These are phyloP conservation scores for Tricholomella constricta DNA, from an alignment of 768 basidiomycete genomes.

Conservation along the genomic window DNA sequence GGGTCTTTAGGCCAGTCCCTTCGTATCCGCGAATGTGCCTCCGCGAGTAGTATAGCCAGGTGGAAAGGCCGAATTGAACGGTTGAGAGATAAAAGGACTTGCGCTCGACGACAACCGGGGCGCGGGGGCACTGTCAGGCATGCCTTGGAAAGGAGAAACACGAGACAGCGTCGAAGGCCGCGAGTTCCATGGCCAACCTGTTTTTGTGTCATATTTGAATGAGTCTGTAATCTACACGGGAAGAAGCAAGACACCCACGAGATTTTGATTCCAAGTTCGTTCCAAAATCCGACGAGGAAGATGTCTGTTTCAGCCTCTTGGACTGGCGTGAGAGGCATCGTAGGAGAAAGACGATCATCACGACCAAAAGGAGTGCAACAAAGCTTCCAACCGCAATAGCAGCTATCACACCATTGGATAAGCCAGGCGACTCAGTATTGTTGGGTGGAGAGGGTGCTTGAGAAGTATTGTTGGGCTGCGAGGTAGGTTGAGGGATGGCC, in stretches of 20 bases:
- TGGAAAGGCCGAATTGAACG: not conserved
- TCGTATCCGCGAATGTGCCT: not conserved
- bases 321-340: not conserved
- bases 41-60: not conserved
- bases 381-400: constrained; percentile 7
- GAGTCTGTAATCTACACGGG: not conserved
- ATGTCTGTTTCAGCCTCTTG: too few relatives aligned
- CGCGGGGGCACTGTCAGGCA: not conserved
- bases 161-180: not conserved
- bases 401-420: constrained; percentile 6
- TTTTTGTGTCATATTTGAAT: not conserved
- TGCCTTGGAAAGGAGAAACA: not conserved
- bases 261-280: not conserved
- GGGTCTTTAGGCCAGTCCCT: too few relatives aligned
- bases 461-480: not conserved
- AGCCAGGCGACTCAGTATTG: not conserved
- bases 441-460: not conserved
- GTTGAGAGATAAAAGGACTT: not conserved
- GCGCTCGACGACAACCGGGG: not conserved
- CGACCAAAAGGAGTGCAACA: constrained; percentile 2
- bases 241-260: not conserved
- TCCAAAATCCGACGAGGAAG: not conserved
- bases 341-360: constrained; percentile 3
- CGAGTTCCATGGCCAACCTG: not conserved
- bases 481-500: not conserved